A percentile compares a stretch with the other conserved stretches of the same genome.
phyloP scores from a whole-genome alignment of 495 filamentous ascomycete species.

The Gamarada debralockiae region DNA sequence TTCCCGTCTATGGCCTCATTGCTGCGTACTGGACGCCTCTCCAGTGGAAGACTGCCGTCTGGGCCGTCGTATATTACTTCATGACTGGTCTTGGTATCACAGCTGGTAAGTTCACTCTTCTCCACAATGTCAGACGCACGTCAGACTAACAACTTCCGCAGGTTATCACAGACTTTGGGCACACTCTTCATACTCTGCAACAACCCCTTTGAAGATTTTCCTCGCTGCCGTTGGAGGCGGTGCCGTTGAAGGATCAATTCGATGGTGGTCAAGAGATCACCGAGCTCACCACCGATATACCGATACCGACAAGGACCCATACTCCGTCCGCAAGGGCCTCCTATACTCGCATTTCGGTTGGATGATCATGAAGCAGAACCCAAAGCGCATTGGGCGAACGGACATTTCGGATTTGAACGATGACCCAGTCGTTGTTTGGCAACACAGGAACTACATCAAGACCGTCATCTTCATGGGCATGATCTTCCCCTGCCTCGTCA shows the following conservation, averaged over 20 bases:
- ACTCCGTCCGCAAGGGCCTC: conserved; percentile 96
- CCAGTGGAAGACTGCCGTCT: conserved; percentile 70
- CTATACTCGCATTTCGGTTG: conserved; percentile 93
- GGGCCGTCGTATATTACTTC: conserved; percentile 87
- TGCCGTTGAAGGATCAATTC: conserved; percentile 91
- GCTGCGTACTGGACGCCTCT: conserved; percentile 80
- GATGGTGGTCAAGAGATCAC: conserved; percentile 98
- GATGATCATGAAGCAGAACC: conserved; percentile 95
- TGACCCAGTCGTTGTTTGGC: conserved; percentile 89
- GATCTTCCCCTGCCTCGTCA: conserved; percentile 75
- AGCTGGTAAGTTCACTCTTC: conserved; percentile 48
- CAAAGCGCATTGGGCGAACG: conserved; percentile 88
- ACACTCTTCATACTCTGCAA: conserved; percentile 92
- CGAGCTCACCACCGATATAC: conserved; percentile 98
- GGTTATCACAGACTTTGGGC: conserved; percentile 93
- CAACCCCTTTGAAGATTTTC: conserved; percentile 83
- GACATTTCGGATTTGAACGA: conserved; percentile 97
- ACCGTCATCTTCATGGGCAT: conserved; percentile 85
- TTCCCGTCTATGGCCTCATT: conserved; percentile 74
- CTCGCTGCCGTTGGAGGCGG: conserved; percentile 89
- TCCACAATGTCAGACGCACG: neutral
- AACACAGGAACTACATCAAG: conserved; percentile 92
- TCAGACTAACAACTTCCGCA: conserved; percentile 20
- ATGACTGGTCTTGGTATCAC: conserved; percentile 87
- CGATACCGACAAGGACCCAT: conserved; percentile 98